Evolutionary conservation across 2,329 filamentous ascomycete genomes (phyloP), one percentile per base, ranked within the genome.

Genomic region (Rosellinia necatrix): DNA sequence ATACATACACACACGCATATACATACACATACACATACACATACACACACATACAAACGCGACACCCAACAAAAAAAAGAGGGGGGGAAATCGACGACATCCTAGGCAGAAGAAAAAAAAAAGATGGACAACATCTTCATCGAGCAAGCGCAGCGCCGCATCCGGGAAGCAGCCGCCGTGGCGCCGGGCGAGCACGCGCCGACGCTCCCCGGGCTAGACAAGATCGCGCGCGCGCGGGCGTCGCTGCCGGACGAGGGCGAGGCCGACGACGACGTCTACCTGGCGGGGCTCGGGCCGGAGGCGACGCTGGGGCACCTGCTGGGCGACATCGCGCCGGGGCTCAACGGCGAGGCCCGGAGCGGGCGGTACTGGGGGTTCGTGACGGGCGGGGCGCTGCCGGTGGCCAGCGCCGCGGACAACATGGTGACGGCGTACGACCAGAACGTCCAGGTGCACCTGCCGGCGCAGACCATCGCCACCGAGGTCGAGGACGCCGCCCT

Each of bases 301-400:
- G 66, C 66, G 6, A 72, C 75, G 4, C 60, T 77, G 13, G 44
- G 67, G 10, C 81, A 85, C 68, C 75, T 84, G 30, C 64, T 76
- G 8, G 27, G 63, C 6, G 71, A 76, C 56, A 73, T 84, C 53
- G 73, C 81, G 35, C 81, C 82, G 1, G 88, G 81, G 1, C 80
- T 94, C 56, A 91, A 87, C 64, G 81, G 79, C 13, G 82, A 85
- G 66, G 86, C 84, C 62, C 79, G 82, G 37, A 85, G 82, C 38
- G 73, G 84, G 9, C 84, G 85, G 51, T 96, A 96, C 78, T 96
- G 91, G 71, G 92, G 91, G 56, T 96, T 97, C 70, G 89, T 97
- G 5, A 96, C 88, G 0, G 93, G 93, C 40, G 89, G 91, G 12
- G 79, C 81, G 6, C 89, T 92, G 0, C 90, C 91, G 5, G 85